Evolutionary conservation across 176 grass and related monocot species (phyloP).

Genomic region (Themeda triandra): DNA sequence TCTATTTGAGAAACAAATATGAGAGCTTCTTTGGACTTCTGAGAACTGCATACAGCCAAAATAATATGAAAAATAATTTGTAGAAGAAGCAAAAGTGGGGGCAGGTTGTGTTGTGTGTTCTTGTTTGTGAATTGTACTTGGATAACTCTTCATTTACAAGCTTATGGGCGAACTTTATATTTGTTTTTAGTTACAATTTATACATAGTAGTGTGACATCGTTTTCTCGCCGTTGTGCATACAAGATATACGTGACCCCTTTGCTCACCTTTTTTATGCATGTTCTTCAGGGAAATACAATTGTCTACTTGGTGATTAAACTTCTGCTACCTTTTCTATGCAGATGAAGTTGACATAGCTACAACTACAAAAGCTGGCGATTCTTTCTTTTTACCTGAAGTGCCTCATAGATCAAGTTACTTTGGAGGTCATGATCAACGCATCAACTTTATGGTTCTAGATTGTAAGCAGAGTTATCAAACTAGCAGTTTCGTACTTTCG

Average conservation of each 20-base stretch:
- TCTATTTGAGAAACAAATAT: not conserved
- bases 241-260: not conserved
- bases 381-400: not conserved
- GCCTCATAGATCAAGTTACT: not conserved
- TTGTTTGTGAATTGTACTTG: not conserved
- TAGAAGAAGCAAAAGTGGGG: too few species aligned
- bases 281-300: not conserved
- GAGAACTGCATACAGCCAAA: not conserved
- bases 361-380: not conserved
- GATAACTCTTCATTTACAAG: too few species aligned
- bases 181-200: too few species aligned
- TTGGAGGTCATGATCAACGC: not conserved
- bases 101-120: not conserved
- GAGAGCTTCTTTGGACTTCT: not conserved
- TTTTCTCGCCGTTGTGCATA: not conserved
- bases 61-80: too few species aligned
- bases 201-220: not conserved
- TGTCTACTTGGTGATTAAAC: not conserved
- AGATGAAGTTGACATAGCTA: slow-evolving; percentile 13
- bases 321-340: not conserved
- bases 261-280: not conserved
- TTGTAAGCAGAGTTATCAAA: not conserved
- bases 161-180: too few species aligned
- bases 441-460: not conserved
- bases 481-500: not conserved